phyloP scores from a whole-genome alignment of 2,329 filamentous ascomycete genomes.

The Ophiocordyceps camponoti-rufipedis region DNA sequence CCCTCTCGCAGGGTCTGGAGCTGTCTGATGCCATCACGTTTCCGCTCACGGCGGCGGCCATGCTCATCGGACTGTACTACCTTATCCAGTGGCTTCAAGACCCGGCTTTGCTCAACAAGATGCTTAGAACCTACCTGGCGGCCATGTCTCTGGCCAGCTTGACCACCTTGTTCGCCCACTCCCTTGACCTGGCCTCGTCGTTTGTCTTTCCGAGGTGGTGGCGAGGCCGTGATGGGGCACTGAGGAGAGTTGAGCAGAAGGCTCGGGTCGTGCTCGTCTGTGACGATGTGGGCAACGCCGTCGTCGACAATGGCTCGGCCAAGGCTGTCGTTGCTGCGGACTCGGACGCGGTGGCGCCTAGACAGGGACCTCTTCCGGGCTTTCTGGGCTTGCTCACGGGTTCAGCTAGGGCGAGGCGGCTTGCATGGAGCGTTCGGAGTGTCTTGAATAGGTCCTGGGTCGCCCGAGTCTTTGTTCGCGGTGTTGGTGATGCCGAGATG shows the following conservation, averaged over 20 bases:
- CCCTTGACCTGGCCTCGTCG: constrained; percentile 42
- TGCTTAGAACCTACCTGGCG: constrained; percentile 72
- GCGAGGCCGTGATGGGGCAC: constrained; percentile 20
- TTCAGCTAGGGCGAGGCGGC: constrained; percentile 7
- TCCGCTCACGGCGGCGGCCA: constrained; percentile 56
- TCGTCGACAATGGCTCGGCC: not conserved
- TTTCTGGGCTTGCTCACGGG: constrained; percentile 15
- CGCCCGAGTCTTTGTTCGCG: constrained; percentile 30
- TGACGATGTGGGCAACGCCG: constrained; percentile 14
- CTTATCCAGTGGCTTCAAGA: constrained; percentile 80
- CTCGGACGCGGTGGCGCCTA: not conserved
- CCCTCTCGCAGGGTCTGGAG: constrained; percentile 29
- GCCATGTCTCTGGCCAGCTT: constrained; percentile 62
- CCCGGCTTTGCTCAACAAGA: constrained; percentile 61
- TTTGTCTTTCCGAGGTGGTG: constrained; percentile 61
- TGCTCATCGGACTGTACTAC: constrained; percentile 64
- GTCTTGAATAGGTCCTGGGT: constrained; percentile 33
- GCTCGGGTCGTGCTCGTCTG: constrained; percentile 19
- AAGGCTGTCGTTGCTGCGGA: not conserved
- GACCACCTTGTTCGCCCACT: constrained; percentile 55
- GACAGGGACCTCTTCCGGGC: not conserved
- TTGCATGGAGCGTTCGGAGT: constrained; percentile 30
- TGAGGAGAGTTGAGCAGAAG: constrained; percentile 27
- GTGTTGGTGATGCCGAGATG: constrained; percentile 25
- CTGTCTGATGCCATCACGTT: constrained; percentile 72